Base-by-base conservation (phyloP, 1,139 yeast species). In the Lodderomyces parapsilosis region DNA sequence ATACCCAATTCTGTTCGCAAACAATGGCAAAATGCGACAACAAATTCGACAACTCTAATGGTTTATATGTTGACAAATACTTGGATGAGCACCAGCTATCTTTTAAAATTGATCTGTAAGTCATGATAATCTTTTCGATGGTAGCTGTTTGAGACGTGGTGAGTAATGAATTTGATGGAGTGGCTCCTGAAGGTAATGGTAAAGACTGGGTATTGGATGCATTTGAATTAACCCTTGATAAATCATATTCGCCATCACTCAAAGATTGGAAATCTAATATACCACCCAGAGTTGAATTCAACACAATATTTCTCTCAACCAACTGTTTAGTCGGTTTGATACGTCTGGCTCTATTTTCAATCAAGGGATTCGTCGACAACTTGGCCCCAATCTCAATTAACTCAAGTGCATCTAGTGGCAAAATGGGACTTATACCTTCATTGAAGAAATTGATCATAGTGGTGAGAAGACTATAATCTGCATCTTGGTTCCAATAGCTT, bases 401-500 rank as follows among this genome's bases (percentile, higher is more conserved):
- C 46, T 66, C 73, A 60, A 80, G 78, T 2, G 86, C 71, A 51
- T 85, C 91, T 20, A 81, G 63, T 0, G 91, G 93, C 45, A 85
- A 66, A 45, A 63, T 69, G 10, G 59, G 56, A 13, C 80, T 70
- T 19, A 83, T 71, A 14, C 84, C 88, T 61, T 86, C 93, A 60
- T 86, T 86, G 57, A 87, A 83, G 55, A 89, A 85, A 56, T 85
- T 85, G 33, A 86, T 72, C 55, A 89, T 65, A 0, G 89, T 82
- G 9, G 93, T 80, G 38, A 90, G 63, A 27, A 82, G 69, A 19
- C 64, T 67, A 48, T 76, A 78, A 57, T 89, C 96, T 11, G 67
- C 55, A 27, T 76, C 73, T 43, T 74, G 78, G 52, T 81, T 78
- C 96, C 96, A 91, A 58, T 85, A 89, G 42, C 93, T 83, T 61